Evolutionary conservation across 2,329 filamentous ascomycete genomes (phyloP), one percentile per base, ranked within the genome.

Genomic region (Sporothrix inflata): DNA sequence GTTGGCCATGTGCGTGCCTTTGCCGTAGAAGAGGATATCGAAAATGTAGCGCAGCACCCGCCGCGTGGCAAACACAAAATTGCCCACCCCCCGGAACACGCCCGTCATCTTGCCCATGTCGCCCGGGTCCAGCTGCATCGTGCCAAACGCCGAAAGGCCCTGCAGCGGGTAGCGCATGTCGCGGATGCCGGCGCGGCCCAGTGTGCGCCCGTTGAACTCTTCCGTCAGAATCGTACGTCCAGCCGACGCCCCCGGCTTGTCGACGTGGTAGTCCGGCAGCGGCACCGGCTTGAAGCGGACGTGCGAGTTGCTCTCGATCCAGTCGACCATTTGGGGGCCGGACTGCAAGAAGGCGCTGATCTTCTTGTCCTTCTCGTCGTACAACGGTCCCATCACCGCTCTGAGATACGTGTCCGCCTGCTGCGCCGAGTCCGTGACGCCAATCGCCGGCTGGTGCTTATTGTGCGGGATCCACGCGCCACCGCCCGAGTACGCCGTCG

Each of bases 1-100:
- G n/a, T 53, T 53, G n/a, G 49, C 49, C 49, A 53, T 53, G 49
- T 53, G 49, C n/a, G 49, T 53, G n/a, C 49, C 49, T 53, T 53
- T 53, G 49, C 49, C 49, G 21, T 53, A 53, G n/a, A 53, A 0
- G 49, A 53, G 49, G n/a, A 53, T n/a, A 3, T 53, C 49, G n/a
- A 53, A 3, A 4, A 24, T 11, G n/a, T 53, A 53, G 6, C n/a
- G n/a, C 1, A 53, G 49, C 5, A 53, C 21, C 2, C 49, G n/a
- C n/a, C 49, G n/a, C 5, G 49, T 24, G 49, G 49, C 49, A 53
- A 53, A 53, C n/a, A 53, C 49, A 24, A 53, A 53, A 9, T 53
- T 53, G n/a, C 49, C 49, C n/a, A 53, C 49, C 3, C 49, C 49
- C n/a, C 49, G 49, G 49, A 53, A 53, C 4, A 53, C 49, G 9